These are phyloP conservation scores for Microdochium trichocladiopsis DNA, from an alignment of 2,329 filamentous ascomycete species.

Conservation along the genomic window DNA sequence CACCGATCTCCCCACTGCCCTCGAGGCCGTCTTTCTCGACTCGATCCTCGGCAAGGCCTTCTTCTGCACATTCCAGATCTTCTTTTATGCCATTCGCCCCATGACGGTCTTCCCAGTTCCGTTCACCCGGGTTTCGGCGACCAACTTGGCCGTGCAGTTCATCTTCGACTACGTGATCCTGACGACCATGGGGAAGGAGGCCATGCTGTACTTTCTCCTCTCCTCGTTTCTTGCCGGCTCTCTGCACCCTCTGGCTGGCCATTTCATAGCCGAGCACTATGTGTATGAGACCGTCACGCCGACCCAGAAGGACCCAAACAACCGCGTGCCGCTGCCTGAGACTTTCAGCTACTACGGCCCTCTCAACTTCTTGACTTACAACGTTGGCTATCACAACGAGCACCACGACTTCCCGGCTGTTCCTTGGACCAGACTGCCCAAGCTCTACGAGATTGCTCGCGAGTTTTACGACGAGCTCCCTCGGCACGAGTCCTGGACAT, in stretches of 20 bases:
- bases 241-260: constrained; percentile 87
- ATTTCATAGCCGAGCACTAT: constrained; percentile 98
- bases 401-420: constrained; percentile 98
- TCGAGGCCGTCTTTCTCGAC: constrained; percentile 90
- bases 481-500: constrained; percentile 81
- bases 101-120: constrained; percentile 91
- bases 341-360: constrained; percentile 96
- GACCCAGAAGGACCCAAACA: constrained; percentile 48
- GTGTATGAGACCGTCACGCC: constrained; percentile 62
- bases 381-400: constrained; percentile 96
- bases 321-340: constrained; percentile 69
- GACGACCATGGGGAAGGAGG: constrained; percentile 49
- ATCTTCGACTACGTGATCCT: constrained; percentile 69
- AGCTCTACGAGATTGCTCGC: constrained; percentile 69
- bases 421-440: constrained; percentile 82
- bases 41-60: constrained; percentile 95
- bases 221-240: constrained; percentile 91
- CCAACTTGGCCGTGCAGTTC: constrained; percentile 75
- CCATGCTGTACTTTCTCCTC: constrained; percentile 76
- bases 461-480: constrained; percentile 92
- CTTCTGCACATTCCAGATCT: constrained; percentile 98
- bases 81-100: constrained; percentile 95
- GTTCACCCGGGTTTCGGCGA: constrained; percentile 74
- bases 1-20: constrained; percentile 85
- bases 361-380: constrained; percentile 90